phyloP scores from a whole-genome alignment of 1,284 basidiomycete species.

The Mycosarcoma mackinlayi region DNA sequence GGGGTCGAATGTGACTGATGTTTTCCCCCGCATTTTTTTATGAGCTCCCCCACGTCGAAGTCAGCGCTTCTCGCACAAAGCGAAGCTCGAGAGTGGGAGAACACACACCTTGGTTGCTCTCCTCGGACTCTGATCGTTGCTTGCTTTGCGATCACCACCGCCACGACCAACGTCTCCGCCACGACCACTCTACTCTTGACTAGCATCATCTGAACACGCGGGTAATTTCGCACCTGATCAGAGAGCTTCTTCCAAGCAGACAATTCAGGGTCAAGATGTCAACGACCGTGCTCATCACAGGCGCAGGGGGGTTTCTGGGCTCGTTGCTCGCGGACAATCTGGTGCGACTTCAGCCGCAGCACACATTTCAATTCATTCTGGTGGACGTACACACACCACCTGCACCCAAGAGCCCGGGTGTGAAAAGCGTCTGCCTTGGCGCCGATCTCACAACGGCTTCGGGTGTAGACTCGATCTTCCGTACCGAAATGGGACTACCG shows the following conservation, averaged over 20 bases:
- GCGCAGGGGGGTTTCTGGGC: conserved; percentile 52
- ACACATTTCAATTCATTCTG: conserved; percentile 45
- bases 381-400: conserved; percentile 40
- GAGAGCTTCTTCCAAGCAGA: neutral
- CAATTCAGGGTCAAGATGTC: conserved; percentile 6
- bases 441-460: conserved; percentile 41
- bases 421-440: conserved; percentile 19
- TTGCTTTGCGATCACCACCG: no score
- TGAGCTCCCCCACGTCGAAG: no score
- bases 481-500: conserved; percentile 34
- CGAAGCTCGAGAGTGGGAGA: no score
- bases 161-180: no score
- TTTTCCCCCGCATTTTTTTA: no score
- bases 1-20: no score
- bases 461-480: conserved; percentile 40
- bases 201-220: no score
- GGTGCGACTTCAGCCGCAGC: conserved; percentile 21
- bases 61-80: no score
- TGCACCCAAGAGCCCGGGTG: conserved; percentile 8
- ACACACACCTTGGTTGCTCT: no score
- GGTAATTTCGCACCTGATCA: neutral
- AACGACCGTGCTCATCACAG: conserved; percentile 50
- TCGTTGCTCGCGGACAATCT: conserved; percentile 44
- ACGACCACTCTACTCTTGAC: no score
- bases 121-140: no score